Base-by-base conservation (phyloP, 768 basidiomycete genomes). In the Lactarius tabidus region DNA sequence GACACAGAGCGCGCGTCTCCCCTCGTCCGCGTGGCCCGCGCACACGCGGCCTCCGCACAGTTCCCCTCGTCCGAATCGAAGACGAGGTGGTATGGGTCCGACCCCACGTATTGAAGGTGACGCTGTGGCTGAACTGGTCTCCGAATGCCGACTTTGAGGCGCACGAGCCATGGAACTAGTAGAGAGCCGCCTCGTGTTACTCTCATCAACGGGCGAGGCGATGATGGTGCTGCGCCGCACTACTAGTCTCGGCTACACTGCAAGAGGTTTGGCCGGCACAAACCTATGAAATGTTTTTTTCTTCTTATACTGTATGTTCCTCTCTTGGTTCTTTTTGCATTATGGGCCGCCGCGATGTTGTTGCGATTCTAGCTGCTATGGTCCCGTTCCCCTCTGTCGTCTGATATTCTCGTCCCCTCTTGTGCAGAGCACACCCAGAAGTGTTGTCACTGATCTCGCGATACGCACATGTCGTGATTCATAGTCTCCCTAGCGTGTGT, bases 51-150 rank as follows among this genome's bases (percentile, higher is more conserved):
- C 33, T 33, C 33, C 36, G 28, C 8, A 12, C 29, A 20, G 58
- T 48, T 5, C 56, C 65, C 26, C 9, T 62, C 18, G 65, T 66
- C 41, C 65, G 65, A n/a, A 14, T 62, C 17, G 51, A 62, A 4
- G 65, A 66, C 23, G 12, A 9, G 17, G 26, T 66, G 3, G 33
- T 36, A 35, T 66, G 65, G 65, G 31, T 58, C 8, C 6, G 51
- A 1, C 33, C 18, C 3, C 31, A 38, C n/a, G 15, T 66, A 18
- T 15, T 62, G 33, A 43, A 62, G 28, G 57, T 66, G 52, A 66
- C 65, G 6, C 2, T 66, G 39, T 58, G 20, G 51, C 53, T 62
- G 17, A 43, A 66, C 23, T 66, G 56, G 57, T 66, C 65, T 29
- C 60, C 38, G 51, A 26, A 66, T 14, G 65, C 60, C 14, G 65